Evolutionary conservation across 345 rosid genomes (phyloP).

Genomic region (Nephelium lappaceum): DNA sequence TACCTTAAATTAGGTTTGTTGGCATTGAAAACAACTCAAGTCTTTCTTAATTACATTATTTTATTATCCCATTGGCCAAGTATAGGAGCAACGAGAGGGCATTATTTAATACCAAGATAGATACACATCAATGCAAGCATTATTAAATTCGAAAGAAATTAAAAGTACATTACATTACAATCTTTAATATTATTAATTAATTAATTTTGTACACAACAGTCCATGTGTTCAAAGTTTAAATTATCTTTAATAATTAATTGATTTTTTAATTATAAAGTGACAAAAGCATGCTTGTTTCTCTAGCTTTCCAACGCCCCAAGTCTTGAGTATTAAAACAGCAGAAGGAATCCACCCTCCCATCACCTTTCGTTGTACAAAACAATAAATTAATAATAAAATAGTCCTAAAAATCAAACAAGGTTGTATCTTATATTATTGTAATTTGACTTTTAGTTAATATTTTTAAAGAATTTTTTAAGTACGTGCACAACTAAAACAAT

Average conservation of each 20-base stretch:
- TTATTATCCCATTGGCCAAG: background rate
- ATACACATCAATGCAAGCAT: conserved; percentile 12
- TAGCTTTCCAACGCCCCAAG: conserved; percentile 23
- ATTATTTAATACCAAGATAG: background rate
- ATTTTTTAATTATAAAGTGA: conserved; percentile 2
- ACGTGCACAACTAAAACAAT: background rate
- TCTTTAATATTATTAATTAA: background rate
- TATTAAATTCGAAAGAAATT: conserved; percentile 8
- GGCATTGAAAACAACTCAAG: background rate
- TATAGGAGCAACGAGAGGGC: background rate
- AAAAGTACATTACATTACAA: conserved; percentile 3
- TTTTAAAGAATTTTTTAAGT: background rate
- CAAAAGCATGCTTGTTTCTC: conserved; percentile 23
- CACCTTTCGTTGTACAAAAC: background rate
- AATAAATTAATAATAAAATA: conserved; percentile 1
- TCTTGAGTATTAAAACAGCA: background rate
- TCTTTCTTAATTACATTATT: background rate
- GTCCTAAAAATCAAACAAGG: conserved; percentile 8
- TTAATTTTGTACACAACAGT: no score
- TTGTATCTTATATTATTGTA: conserved; percentile 10
- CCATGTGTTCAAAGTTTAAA: conserved; percentile 1
- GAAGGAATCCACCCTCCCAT: conserved; percentile 18
- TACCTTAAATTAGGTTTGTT: background rate
- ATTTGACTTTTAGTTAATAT: conserved; percentile 19
- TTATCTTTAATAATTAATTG: background rate